Conservation (phyloP, 306 rosid genomes). For the Vachellia collinsii region DNA sequence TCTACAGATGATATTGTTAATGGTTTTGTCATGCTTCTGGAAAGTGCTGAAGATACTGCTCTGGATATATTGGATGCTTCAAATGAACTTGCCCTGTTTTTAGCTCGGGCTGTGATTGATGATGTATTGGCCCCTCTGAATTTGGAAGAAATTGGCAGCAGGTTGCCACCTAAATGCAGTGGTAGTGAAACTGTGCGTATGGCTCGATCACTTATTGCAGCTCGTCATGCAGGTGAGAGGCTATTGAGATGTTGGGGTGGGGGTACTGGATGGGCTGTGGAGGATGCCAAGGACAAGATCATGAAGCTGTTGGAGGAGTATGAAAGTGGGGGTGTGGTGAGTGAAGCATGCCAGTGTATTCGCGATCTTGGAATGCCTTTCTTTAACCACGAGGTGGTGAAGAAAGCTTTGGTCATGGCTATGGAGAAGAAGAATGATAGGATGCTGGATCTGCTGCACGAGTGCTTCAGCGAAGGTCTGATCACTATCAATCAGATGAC, state of each 20-base stretch:
- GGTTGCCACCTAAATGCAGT: slow-evolving; percentile 65
- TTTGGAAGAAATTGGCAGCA: slow-evolving; percentile 80
- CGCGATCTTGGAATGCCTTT: slow-evolving; percentile 95
- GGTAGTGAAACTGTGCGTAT: slow-evolving; percentile 85
- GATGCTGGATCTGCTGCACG: slow-evolving; percentile 85
- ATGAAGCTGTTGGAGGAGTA: slow-evolving; percentile 90
- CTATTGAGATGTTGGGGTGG: slow-evolving; percentile 98
- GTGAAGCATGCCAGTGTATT: slow-evolving; percentile 93
- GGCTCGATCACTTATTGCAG: slow-evolving; percentile 78
- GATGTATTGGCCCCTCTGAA: slow-evolving; percentile 93
- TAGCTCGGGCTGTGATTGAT: slow-evolving; percentile 96
- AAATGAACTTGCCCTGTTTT: slow-evolving; percentile 88
- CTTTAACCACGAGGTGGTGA: slow-evolving; percentile 98
- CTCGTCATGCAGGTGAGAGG: slow-evolving; percentile 99
- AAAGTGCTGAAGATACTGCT: slow-evolving; percentile 92
- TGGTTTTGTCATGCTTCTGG: slow-evolving; percentile 88
- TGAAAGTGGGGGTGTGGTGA: slow-evolving; percentile 87
- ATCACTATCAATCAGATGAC: slow-evolving; percentile 94
- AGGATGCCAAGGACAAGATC: slow-evolving; percentile 98
- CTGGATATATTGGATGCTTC: slow-evolving; percentile 96
- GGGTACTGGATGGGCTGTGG: slow-evolving; percentile 99
- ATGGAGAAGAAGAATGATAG: slow-evolving; percentile 98
- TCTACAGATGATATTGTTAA: slow-evolving; percentile 87
- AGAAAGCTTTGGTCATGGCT: slow-evolving; percentile 95
- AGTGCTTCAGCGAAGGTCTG: slow-evolving; percentile 84